These are phyloP conservation scores for Xylaria telfairii DNA, from an alignment of 495 filamentous ascomycete genomes.

Conservation along the genomic window DNA sequence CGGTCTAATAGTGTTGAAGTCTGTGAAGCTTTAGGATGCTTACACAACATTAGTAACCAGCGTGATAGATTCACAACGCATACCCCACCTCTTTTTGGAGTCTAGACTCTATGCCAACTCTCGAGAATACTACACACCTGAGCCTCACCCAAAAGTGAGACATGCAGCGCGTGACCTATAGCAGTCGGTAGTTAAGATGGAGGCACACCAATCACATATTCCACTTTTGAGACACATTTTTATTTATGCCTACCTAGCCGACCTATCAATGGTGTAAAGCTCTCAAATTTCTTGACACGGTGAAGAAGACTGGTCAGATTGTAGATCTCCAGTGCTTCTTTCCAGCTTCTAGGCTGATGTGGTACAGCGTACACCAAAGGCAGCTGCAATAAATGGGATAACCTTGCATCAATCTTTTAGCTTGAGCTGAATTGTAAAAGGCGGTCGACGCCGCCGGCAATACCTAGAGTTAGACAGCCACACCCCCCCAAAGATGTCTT, in stretches of 20 bases:
- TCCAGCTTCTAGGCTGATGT: conserved; percentile 60
- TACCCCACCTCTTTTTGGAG: neutral
- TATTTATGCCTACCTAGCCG: conserved; percentile 56
- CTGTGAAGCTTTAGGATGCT: conserved; percentile 31
- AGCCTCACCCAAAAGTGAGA: conserved; percentile 48
- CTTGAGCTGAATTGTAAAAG: conserved; percentile 45
- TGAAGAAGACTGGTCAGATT: conserved; percentile 51
- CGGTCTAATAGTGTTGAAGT: neutral
- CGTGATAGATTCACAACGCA: conserved; percentile 36
- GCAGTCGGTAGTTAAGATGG: conserved; percentile 49
- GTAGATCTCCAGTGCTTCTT: conserved; percentile 56
- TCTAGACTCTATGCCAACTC: conserved; percentile 30
- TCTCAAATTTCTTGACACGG: conserved; percentile 57
- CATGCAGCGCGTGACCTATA: conserved; percentile 56
- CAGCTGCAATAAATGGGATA: conserved; percentile 55
- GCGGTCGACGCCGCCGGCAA: conserved; percentile 38
- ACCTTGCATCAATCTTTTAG: conserved; percentile 39
- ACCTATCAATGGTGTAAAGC: conserved; percentile 56
- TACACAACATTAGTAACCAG: conserved; percentile 50
- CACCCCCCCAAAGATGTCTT: conserved; percentile 63
- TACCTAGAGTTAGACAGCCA: conserved; percentile 54
- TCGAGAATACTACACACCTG: conserved; percentile 47
- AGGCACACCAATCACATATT: conserved; percentile 46
- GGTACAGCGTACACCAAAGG: conserved; percentile 65
- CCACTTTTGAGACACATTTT: conserved; percentile 53